These are phyloP conservation scores for Candida odintsovae DNA, from an alignment of 805 yeast genomes.

Conservation along the genomic window DNA sequence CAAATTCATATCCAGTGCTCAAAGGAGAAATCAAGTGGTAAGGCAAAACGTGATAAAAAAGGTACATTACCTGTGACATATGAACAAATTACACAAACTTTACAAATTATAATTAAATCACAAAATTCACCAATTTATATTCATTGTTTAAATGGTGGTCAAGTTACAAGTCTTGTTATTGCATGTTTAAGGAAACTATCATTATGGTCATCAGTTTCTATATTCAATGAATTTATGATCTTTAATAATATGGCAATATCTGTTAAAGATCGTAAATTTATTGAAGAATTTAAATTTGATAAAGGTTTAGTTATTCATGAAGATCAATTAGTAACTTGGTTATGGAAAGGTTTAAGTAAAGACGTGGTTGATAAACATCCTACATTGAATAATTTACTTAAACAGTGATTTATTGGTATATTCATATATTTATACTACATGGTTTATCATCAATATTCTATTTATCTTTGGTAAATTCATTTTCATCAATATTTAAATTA, in stretches of 20 bases:
- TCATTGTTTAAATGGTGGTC: constrained; percentile 89
- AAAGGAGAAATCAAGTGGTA: constrained; percentile 39
- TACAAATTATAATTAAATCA: constrained; percentile 56
- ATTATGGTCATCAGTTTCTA: constrained; percentile 86
- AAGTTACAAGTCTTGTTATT: constrained; percentile 73
- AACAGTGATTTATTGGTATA: too few species aligned
- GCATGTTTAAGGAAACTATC: constrained; percentile 83
- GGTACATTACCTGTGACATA: constrained; percentile 62
- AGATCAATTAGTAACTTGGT: constrained; percentile 22
- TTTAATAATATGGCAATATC: constrained; percentile 68
- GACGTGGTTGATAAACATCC: constrained; percentile 25
- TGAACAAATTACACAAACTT: constrained; percentile 40
- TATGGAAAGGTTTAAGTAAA: constrained; percentile 25
- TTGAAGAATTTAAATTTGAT: constrained; percentile 73
- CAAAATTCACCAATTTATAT: constrained; percentile 66
- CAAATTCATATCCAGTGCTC: constrained; percentile 65
- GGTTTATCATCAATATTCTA: too few species aligned
- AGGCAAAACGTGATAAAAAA: constrained; percentile 73
- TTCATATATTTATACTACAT: too few species aligned
- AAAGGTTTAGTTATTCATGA: not conserved
- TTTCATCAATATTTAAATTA: too few species aligned
- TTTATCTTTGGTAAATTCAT: too few species aligned
- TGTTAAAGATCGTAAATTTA: constrained; percentile 76
- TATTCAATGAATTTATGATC: constrained; percentile 76
- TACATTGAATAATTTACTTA: constrained; percentile 6